These are phyloP conservation scores for Vigna reflexopilosa DNA, from an alignment of 306 rosid species.

Conservation along the genomic window DNA sequence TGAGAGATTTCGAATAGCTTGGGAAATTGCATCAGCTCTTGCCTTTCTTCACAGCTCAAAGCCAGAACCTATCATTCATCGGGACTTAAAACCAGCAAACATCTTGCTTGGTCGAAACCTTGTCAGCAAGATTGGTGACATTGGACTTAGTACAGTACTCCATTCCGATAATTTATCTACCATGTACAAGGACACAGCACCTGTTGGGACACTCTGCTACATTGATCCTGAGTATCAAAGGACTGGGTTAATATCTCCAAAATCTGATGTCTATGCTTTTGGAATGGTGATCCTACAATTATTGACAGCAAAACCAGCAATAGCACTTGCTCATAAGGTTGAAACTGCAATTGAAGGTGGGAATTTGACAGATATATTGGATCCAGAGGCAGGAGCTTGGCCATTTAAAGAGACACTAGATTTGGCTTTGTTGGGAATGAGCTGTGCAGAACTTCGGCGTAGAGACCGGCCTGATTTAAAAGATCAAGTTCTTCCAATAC, in stretches of 20 bases:
- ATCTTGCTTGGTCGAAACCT: constrained; percentile 85
- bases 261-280: constrained; percentile 93
- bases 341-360: constrained; percentile 72
- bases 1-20: constrained; percentile 89
- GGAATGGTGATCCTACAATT: constrained; percentile 93
- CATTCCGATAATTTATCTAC: constrained; percentile 65
- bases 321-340: constrained; percentile 73
- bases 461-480: constrained; percentile 85
- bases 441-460: constrained; percentile 88
- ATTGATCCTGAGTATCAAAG: constrained; percentile 98
- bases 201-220: constrained; percentile 89
- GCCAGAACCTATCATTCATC: constrained; percentile 92
- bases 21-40: constrained; percentile 96
- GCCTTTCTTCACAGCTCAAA: constrained; percentile 86
- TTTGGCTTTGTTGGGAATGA: constrained; percentile 75
- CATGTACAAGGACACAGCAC: constrained; percentile 62
- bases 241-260: constrained; percentile 71
- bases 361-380: constrained; percentile 63
- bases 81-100: constrained; percentile 95
- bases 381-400: constrained; percentile 84
- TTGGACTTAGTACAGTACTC: constrained; percentile 83
- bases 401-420: constrained; percentile 77
- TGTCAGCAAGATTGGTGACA: constrained; percentile 93
- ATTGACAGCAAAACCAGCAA: constrained; percentile 85
- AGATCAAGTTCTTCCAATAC: constrained; percentile 71